Evolutionary conservation across 2,329 filamentous ascomycete genomes (phyloP).

Genomic region (Sclerotinia glacialis): DNA sequence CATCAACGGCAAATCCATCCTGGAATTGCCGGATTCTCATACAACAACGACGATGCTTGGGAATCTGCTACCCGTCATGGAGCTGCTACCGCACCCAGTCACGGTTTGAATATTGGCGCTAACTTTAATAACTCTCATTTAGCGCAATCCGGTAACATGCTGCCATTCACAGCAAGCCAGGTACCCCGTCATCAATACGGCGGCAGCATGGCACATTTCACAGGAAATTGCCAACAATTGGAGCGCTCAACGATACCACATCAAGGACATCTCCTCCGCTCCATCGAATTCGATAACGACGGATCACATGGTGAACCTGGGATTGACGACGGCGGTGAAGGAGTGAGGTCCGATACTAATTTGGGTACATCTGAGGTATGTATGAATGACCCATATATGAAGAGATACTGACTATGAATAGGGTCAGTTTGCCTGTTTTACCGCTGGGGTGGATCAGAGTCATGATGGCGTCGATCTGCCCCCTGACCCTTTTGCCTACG

Average conservation of each 20-base stretch:
- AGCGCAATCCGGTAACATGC: not conserved
- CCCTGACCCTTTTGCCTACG: not conserved
- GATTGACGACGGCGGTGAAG: not conserved
- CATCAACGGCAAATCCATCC: not conserved
- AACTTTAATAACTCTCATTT: not conserved
- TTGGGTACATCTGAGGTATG: not conserved
- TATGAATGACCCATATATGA: conserved; percentile 11
- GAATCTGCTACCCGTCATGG: not conserved
- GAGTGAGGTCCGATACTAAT: conserved; percentile 3
- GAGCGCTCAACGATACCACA: not conserved
- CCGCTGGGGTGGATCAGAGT: not conserved
- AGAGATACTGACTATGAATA: not conserved
- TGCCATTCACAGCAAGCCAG: not conserved
- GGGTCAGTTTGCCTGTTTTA: not conserved
- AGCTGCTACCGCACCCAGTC: not conserved
- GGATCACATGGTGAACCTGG: not conserved
- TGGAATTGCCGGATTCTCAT: not conserved
- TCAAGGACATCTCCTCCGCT: not conserved
- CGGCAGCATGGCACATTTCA: not conserved
- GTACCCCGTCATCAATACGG: not conserved
- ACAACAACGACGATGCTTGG: not conserved
- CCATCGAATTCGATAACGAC: conserved; percentile 8
- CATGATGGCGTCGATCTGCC: not conserved
- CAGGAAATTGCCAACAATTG: not conserved
- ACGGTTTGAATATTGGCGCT: not conserved